Percentiles rank a stretch among this genome's conserved stretches.
Conservation (phyloP, 108 stramenopile genomes). For the Nitzschia sp. region DNA sequence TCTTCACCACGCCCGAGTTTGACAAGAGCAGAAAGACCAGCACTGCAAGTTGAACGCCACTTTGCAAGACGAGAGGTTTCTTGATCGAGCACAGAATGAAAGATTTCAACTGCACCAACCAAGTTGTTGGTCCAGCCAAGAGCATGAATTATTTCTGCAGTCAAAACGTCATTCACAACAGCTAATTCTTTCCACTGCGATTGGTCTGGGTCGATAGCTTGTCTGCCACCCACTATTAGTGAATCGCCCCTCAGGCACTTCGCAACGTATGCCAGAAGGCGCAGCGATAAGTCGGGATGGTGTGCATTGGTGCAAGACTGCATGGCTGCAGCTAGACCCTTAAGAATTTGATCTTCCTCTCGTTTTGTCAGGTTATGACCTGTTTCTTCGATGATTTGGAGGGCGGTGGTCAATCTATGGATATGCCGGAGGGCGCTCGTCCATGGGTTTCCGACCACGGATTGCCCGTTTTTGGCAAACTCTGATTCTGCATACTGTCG, state of each 20-base stretch:
- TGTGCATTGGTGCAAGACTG: conserved; percentile 24
- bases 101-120: conserved; percentile 10
- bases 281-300: conserved; percentile 27
- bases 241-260: neutral
- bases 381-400: neutral
- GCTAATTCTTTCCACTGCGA: neutral
- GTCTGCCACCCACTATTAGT: neutral
- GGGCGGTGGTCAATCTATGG: conserved; percentile 2
- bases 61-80: neutral
- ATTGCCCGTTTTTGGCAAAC: conserved; percentile 5
- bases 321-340: conserved; percentile 27
- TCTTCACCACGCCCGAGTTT: conserved; percentile 18
- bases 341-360: neutral
- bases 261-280: conserved; percentile 8
- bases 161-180: conserved; percentile 17
- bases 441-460: conserved; percentile 27
- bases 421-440: conserved; percentile 18
- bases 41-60: conserved; percentile 22
- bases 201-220: neutral
- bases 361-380: neutral
- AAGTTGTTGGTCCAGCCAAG: conserved; percentile 16
- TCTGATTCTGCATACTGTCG: conserved; percentile 19
- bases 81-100: conserved; percentile 11
- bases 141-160: conserved; percentile 30
- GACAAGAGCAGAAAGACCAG: conserved; percentile 18